A percentile compares a stretch with the other conserved stretches of the same genome.
phyloP scores from a whole-genome alignment of 805 yeast genomes.

The Ogataea parapolymorpha region DNA sequence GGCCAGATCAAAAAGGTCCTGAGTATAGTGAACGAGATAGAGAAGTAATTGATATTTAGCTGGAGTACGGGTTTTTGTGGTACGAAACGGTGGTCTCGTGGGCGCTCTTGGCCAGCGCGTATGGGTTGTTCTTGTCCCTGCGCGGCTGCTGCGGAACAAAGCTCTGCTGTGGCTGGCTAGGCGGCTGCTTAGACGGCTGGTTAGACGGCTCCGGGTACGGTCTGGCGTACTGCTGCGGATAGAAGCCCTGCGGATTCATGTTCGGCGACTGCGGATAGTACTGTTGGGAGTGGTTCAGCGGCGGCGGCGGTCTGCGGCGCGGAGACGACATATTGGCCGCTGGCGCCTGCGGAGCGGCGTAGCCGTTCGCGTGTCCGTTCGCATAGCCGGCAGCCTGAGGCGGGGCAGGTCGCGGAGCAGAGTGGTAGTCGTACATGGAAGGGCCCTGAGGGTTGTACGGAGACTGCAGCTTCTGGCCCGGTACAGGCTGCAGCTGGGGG shows the following conservation, averaged over 20 bases:
- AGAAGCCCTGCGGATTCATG: slow-evolving; percentile 3
- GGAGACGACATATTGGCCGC: slow-evolving; percentile 1
- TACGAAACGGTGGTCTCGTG: slow-evolving; percentile 12
- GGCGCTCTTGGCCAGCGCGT: slow-evolving; percentile 22
- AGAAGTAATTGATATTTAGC: slow-evolving; percentile 7
- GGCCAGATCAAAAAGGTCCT: slow-evolving; percentile 34
- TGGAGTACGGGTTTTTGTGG: slow-evolving; percentile 23
- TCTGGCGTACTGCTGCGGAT: slow-evolving; percentile 11
- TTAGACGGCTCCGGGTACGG: slow-evolving; percentile 3
- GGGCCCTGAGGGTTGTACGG: slow-evolving; percentile 14
- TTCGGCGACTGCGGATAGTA: slow-evolving; percentile 10
- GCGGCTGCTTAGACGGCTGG: neutral
- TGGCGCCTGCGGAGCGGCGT: neutral
- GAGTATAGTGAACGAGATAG: slow-evolving; percentile 32
- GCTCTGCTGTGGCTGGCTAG: neutral
- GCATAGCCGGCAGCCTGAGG: neutral
- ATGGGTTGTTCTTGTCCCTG: slow-evolving; percentile 11
- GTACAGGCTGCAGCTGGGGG: neutral
- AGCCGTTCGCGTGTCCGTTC: neutral
- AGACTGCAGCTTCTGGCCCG: slow-evolving; percentile 14
- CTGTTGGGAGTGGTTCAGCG: slow-evolving; percentile 13
- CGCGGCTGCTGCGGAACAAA: slow-evolving; percentile 3
- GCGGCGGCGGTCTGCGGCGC: slow-evolving; percentile 13
- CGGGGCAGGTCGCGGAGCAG: neutral
- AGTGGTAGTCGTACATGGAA: neutral